These are phyloP conservation scores for Lolium rigidum DNA, from an alignment of 176 grass and related monocot species.

Conservation along the genomic window DNA sequence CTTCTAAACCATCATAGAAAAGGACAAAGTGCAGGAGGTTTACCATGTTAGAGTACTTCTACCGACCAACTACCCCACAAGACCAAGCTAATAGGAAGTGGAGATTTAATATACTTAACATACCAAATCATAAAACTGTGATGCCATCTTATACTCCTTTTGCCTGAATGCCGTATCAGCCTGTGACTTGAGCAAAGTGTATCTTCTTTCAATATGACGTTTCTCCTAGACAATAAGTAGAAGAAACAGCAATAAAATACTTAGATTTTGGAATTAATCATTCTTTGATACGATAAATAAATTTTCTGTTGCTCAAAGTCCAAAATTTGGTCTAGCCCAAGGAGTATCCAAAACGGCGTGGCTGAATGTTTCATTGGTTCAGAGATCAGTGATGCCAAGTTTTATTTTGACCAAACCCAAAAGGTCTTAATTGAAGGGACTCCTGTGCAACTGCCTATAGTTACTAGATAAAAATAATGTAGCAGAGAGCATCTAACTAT, in stretches of 20 bases:
- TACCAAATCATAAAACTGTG: background rate
- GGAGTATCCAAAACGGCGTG: background rate
- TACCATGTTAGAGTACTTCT: background rate
- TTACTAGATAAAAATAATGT: background rate
- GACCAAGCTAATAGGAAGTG: too few relatives aligned
- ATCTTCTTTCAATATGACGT: background rate
- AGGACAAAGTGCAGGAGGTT: constrained; percentile 9
- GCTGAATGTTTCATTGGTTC: background rate
- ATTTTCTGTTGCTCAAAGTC: background rate
- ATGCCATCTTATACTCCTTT: constrained; percentile 33
- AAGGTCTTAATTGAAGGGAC: background rate
- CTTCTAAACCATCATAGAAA: background rate
- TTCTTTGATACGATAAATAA: constrained; percentile 11
- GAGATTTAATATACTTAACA: too few relatives aligned
- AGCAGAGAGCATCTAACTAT: background rate
- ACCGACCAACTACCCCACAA: too few relatives aligned
- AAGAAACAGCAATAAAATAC: constrained; percentile 2
- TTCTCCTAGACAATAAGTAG: constrained; percentile 23
- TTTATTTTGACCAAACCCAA: background rate
- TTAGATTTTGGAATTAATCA: background rate
- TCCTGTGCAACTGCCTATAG: background rate
- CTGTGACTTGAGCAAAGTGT: background rate
- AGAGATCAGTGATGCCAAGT: background rate
- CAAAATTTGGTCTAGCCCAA: background rate
- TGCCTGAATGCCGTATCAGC: constrained; percentile 16